phyloP scores from a whole-genome alignment of 257 asterid genomes.

The Leptodermis oblonga region DNA sequence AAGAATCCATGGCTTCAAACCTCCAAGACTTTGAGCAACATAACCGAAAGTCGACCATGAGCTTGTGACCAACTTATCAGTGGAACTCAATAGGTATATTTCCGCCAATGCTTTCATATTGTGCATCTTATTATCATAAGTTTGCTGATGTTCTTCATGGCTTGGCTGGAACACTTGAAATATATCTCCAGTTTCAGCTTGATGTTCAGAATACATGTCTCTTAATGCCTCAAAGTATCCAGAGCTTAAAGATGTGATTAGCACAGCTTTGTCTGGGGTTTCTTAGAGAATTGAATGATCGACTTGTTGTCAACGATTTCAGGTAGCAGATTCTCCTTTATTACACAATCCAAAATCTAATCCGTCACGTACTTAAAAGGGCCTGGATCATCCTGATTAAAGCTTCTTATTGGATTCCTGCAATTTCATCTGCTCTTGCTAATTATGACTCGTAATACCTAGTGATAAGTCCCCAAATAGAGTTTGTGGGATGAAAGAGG shows the following conservation, averaged over 20 bases:
- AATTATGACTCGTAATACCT: slow-evolving; percentile 58
- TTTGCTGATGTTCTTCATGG: slow-evolving; percentile 50
- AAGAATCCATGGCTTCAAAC: slow-evolving; percentile 75
- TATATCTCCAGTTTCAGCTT: slow-evolving; percentile 55
- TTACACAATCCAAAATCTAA: slow-evolving; percentile 54
- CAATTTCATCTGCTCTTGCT: slow-evolving; percentile 48
- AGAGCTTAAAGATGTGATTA: slow-evolving; percentile 47
- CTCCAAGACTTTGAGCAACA: slow-evolving; percentile 84
- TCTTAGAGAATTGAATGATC: slow-evolving; percentile 17
- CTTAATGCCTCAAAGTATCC: slow-evolving; percentile 52
- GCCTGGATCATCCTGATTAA: slow-evolving; percentile 27
- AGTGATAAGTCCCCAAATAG: slow-evolving; percentile 63
- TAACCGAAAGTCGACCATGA: slow-evolving; percentile 81
- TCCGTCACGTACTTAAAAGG: slow-evolving; percentile 47
- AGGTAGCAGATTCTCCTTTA: slow-evolving; percentile 50
- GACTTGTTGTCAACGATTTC: slow-evolving; percentile 12
- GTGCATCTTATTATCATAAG: slow-evolving; percentile 41
- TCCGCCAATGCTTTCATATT: slow-evolving; percentile 76
- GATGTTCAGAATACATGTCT: slow-evolving; percentile 51
- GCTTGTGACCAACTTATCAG: slow-evolving; percentile 69
- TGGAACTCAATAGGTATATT: slow-evolving; percentile 65
- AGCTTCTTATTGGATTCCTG: slow-evolving; percentile 67
- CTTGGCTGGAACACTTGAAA: slow-evolving; percentile 63
- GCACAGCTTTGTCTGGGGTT: slow-evolving; percentile 39
- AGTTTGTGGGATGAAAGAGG: slow-evolving; percentile 69